Evolutionary conservation across 768 basidiomycete genomes (phyloP).

Genomic region (Podaxis carcinomalis): DNA sequence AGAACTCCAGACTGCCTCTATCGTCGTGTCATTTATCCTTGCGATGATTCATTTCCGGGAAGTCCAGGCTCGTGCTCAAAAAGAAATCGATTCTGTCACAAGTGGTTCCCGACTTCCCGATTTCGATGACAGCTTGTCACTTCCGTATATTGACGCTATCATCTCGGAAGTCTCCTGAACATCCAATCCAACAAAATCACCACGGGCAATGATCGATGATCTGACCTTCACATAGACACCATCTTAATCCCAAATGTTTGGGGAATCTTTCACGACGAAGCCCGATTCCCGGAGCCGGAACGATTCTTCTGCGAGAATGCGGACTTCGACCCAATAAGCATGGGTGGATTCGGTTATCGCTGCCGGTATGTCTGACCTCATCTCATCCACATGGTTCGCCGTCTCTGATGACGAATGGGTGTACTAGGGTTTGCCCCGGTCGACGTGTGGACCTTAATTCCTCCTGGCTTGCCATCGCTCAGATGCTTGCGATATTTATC

Average conservation of each 20-base stretch:
- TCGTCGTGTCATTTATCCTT: constrained; percentile 12
- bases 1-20: neutral
- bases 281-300: constrained; percentile 50
- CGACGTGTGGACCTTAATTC: neutral
- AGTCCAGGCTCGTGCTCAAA: constrained; percentile 36
- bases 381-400: neutral
- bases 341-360: constrained; percentile 29
- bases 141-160: constrained; percentile 33
- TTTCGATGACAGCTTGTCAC: constrained; percentile 11
- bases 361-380: constrained; percentile 19
- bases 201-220: neutral
- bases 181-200: neutral
- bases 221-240: constrained; percentile 16
- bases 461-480: neutral
- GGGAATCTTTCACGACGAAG: constrained; percentile 47
- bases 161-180: constrained; percentile 27
- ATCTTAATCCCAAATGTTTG: constrained; percentile 25
- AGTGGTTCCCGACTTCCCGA: constrained; percentile 23
- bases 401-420: neutral
- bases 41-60: constrained; percentile 35
- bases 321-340: constrained; percentile 16
- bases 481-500: neutral
- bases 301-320: constrained; percentile 37
- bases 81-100: constrained; percentile 37
- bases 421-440: neutral